Evolutionary conservation across 139 green algal species (phyloP), one percentile per base, ranked within the genome.

Genomic region (Auxenochlorella pyrenoidosa): DNA sequence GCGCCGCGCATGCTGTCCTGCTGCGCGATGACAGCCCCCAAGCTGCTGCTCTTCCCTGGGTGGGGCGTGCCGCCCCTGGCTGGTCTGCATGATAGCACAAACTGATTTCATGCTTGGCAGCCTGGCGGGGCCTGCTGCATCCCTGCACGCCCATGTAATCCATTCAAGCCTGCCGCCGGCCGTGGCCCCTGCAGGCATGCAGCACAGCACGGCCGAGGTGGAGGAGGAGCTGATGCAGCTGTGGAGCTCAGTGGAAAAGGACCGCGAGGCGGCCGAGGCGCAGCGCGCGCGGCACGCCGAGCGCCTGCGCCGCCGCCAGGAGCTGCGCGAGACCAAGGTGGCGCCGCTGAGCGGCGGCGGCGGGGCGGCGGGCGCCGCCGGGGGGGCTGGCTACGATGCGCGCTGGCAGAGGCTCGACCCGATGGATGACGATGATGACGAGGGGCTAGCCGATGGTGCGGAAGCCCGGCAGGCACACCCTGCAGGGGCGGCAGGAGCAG

Each of bases 191-290:
- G 81, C 85, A 91, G 89, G 91, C 60, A 58, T 70, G 28, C 85
- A 91, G 75, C 79, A 66, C 65, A 87, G 72, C 79, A 93, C 90
- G 12, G 91, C 90, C 22, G 90, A 94, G 54, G 95, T 95, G 19
- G 95, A 98, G 87, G 89, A 95, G 65, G 95, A 97, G 94, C 90
- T 98, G 86, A 85, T 98, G 88, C 81, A 94, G 84, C 91, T 98
- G 80, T 98, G 95, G 95, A 94, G 88, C 82, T 78, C 84, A 12
- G 94, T 97, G 54, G 92, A 98, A 91, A 95, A 94, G 83, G 94
- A 97, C 66, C 89, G 92, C 83, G 89, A 75, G 24, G 92, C 90
- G 0, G 68, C 54, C 22, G 47, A 58, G 60, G 85, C 89, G 65
- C 65, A 84, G 65, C 68, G 75, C 1, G 19, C 16, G 13, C 32